Base-by-base conservation (phyloP, 305 asterid species). In the Fraxinus angustifolia region DNA sequence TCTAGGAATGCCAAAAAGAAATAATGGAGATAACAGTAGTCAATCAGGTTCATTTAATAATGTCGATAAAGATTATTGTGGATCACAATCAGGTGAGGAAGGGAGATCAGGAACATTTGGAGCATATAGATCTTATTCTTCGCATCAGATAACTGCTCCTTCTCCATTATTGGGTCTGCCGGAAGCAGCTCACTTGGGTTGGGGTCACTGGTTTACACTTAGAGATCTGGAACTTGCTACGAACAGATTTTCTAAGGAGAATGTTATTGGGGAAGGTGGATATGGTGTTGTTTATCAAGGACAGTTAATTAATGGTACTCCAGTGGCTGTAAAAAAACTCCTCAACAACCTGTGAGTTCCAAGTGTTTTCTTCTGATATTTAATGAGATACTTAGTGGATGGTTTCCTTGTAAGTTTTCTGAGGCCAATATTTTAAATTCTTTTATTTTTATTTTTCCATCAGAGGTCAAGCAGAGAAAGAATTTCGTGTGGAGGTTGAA, bases 131-230 rank as follows among this genome's bases (percentile, higher is more conserved):
- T 82, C 92, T 62, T 86, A 88, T 93, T 97, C 6, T 34, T 87
- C 96, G 11, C 94, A 88, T 84, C 93, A 93, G 11, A 84, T 92
- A 26, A 88, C 93, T 7, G 94, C 94, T 77, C 98, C 99, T 81
- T 95, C 98, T 77, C 97, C 98, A 68, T 85, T 95, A 45, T 85
- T 81, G 45, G 99, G 99, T 26, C 84, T 95, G 76, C 99, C 98
- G 4, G 99, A 95, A 76, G 90, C 93, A 84, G 93, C 99, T 21
- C 96, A 95, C 80, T 82, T 95, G 85, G 99, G 99, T n/a, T 95
- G 99, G 99, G 99, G 99, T 21, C 99, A 95, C 80, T 95, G 99
- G 98, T 95, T 95, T 85, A 95, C 99, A 19, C 73, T 95, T 70
- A 81, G 99, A 81, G 98, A 93, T 85, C 97, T 95, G 36, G 97